Evolutionary conservation across 257 asterid genomes (phyloP).

Genomic region (Plectranthus barbatus): DNA sequence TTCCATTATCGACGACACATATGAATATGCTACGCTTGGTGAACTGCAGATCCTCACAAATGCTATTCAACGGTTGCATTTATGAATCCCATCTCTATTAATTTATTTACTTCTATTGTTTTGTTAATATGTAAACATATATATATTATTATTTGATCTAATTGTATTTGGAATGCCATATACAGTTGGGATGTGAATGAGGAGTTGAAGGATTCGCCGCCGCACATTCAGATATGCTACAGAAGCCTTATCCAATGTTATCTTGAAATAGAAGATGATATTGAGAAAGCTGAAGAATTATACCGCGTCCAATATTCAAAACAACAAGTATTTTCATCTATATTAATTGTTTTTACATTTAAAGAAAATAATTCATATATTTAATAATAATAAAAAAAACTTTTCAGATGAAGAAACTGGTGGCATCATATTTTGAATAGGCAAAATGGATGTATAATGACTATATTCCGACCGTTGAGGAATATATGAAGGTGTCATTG

Average conservation of each 20-base stretch:
- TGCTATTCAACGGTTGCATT: not conserved
- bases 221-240: not conserved
- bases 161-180: too few species aligned
- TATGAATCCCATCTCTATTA: too few species aligned
- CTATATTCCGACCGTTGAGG: conserved; percentile 19
- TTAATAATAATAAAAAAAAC: not conserved
- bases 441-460: not conserved
- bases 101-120: too few species aligned
- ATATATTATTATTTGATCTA: not conserved
- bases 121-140: too few species aligned
- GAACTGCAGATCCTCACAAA: not conserved
- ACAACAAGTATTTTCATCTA: not conserved
- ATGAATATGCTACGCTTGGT: not conserved
- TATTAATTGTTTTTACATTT: too few species aligned
- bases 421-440: not conserved
- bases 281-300: not conserved
- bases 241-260: not conserved
- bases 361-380: too few species aligned
- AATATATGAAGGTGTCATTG: conserved; percentile 25
- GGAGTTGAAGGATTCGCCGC: not conserved
- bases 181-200: not conserved
- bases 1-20: not conserved
- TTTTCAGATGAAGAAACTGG: not conserved
- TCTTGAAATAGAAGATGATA: not conserved
- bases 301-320: not conserved